phyloP scores from a whole-genome alignment of 768 basidiomycete species.

The Sutorius australiensis region DNA sequence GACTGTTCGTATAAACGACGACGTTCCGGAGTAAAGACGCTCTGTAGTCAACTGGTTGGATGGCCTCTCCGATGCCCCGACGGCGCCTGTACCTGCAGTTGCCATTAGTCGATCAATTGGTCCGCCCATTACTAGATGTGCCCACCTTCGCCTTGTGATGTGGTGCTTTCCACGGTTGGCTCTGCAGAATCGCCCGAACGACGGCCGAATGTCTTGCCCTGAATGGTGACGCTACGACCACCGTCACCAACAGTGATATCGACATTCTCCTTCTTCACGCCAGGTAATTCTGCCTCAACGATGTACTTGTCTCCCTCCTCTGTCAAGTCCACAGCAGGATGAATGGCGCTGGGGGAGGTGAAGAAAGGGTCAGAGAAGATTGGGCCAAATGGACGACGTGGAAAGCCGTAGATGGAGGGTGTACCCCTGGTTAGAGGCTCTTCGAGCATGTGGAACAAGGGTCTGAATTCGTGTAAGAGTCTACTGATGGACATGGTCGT shows the following conservation, averaged over 20 bases:
- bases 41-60: slow-evolving; percentile 55
- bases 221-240: slow-evolving; percentile 68
- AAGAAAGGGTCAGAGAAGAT: slow-evolving; percentile 53
- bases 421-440: slow-evolving; percentile 52
- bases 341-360: slow-evolving; percentile 27
- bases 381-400: slow-evolving; percentile 37
- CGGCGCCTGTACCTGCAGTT: slow-evolving; percentile 9
- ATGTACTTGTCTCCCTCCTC: slow-evolving; percentile 64
- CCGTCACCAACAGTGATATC: slow-evolving; percentile 67
- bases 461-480: slow-evolving; percentile 66
- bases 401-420: slow-evolving; percentile 22
- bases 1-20: slow-evolving; percentile 64
- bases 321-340: slow-evolving; percentile 63
- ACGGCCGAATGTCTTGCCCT: slow-evolving; percentile 50
- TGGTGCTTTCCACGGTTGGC: slow-evolving; percentile 10
- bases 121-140: neutral
- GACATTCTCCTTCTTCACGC: slow-evolving; percentile 73
- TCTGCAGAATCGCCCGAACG: slow-evolving; percentile 19
- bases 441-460: slow-evolving; percentile 72
- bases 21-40: slow-evolving; percentile 52
- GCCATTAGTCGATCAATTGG: neutral
- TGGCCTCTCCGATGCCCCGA: slow-evolving; percentile 16
- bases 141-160: slow-evolving; percentile 31
- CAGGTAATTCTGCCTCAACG: slow-evolving; percentile 75
- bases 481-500: slow-evolving; percentile 62